A percentile compares a stretch with the other conserved stretches of the same genome.
phyloP scores from a whole-genome alignment of 371 early-diverging fungal species.

The Mucor piriformis region DNA sequence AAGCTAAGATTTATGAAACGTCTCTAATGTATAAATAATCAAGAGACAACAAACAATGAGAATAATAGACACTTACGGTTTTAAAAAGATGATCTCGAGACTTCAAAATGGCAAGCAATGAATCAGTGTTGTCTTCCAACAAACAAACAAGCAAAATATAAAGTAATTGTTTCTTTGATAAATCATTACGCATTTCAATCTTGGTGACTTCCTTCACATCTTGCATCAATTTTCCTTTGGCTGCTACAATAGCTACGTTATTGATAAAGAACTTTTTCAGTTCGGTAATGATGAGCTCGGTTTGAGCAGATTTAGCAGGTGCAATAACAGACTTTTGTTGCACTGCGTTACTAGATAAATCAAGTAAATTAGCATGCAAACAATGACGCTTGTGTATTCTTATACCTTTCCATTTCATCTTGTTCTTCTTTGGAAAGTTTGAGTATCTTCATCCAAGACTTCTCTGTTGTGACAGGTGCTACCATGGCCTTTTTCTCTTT shows the following conservation, averaged over 20 bases:
- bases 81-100: constrained; percentile 56
- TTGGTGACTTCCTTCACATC: constrained; percentile 78
- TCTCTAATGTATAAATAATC: neutral
- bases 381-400: neutral
- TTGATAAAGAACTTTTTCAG: constrained; percentile 50
- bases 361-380: neutral
- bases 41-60: neutral
- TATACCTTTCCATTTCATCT: constrained; percentile 56
- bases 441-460: constrained; percentile 70
- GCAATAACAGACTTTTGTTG: neutral
- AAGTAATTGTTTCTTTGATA: constrained; percentile 69
- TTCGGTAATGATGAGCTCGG: constrained; percentile 52
- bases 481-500: constrained; percentile 8
- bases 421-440: constrained; percentile 66
- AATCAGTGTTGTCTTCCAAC: constrained; percentile 52
- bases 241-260: constrained; percentile 19
- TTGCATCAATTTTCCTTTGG: constrained; percentile 42
- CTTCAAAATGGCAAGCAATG: constrained; percentile 27
- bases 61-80: constrained; percentile 39
- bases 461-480: constrained; percentile 32
- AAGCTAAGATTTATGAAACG: constrained; percentile 41
- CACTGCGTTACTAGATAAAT: neutral
- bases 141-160: constrained; percentile 62
- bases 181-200: constrained; percentile 74
- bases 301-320: constrained; percentile 31